Evolutionary conservation across 257 asterid species (phyloP), one percentile per base, ranked within the genome.

Genomic region (Ballota nigra): DNA sequence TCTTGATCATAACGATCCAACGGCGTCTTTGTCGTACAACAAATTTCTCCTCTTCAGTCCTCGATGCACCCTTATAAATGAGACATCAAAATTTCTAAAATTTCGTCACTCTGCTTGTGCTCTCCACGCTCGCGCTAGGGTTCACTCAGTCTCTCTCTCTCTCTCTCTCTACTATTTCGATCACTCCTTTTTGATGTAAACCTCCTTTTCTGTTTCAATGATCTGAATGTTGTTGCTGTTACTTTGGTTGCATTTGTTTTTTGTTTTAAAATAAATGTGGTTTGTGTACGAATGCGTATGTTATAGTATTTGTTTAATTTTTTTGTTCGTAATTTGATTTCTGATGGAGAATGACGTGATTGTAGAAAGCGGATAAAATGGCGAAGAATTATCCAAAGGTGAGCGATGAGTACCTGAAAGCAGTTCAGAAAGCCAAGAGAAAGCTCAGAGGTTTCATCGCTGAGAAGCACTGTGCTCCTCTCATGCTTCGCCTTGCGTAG

Each of bases 401-500:
- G 59, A 92, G 92, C 29, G 96, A 73, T 40, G 98, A 92, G 76
- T 92, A 90, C 81, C 75, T 65, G 65, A 84, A 82, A 83, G 97
- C 97, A 6, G 59, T 90, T 66, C 96, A 90, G 58, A 93, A 92
- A 66, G 77, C 83, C 75, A 88, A 79, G 91, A 88, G 84, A 78
- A 90, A 92, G 84, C 96, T 93, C 53, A 84, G 96, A 77, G 98
- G 94, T 18, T 80, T 93, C 67, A 93, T 93, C 47, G 92, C 97
- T 12, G 96, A 87, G 82, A 93, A 93, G 84, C 75, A 82, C 57
- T 90, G 97, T 75, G 95, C 97, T 81, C 97, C 97, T n/a, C 66
- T 92, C 75, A 88, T 90, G 95, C 92, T 92, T 15, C 92, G 97
- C 22, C 75, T 90, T 20, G 98, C 94, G 98, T 92, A 77, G 31